Evolutionary conservation across 2,329 filamentous ascomycete genomes (phyloP).

Genomic region (Penicillium fuscoglaucum): DNA sequence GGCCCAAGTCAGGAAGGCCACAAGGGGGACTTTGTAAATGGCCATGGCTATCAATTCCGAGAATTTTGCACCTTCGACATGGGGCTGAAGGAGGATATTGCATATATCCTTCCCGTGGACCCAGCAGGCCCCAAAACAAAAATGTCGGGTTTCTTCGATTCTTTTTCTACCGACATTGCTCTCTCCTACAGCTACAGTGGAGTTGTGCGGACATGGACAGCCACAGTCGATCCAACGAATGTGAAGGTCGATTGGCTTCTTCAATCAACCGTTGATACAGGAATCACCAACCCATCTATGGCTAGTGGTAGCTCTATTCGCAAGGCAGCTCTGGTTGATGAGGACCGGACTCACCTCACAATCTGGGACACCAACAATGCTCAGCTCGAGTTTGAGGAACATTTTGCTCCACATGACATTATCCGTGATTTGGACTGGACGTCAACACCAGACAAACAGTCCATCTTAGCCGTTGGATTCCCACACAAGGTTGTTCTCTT

Average conservation of each 20-base stretch:
- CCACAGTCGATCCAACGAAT: slow-evolving; percentile 64
- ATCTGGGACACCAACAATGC: slow-evolving; percentile 88
- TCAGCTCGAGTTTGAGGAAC: slow-evolving; percentile 76
- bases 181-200: slow-evolving; percentile 79
- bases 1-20: slow-evolving; percentile 51
- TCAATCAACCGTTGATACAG: slow-evolving; percentile 79
- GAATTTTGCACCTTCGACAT: slow-evolving; percentile 74
- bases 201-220: slow-evolving; percentile 80
- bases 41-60: slow-evolving; percentile 51
- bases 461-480: slow-evolving; percentile 88
- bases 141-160: slow-evolving; percentile 76
- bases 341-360: slow-evolving; percentile 69
- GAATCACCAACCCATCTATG: slow-evolving; percentile 69
- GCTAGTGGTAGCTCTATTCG: slow-evolving; percentile 84
- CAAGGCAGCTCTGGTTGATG: slow-evolving; percentile 80
- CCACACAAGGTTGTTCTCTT: slow-evolving; percentile 80
- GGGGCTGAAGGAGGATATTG: slow-evolving; percentile 53
- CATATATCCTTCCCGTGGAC: slow-evolving; percentile 75
- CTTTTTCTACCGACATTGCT: slow-evolving; percentile 81
- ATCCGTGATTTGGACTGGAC: slow-evolving; percentile 93
- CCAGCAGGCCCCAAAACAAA: slow-evolving; percentile 73
- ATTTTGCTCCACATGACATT: slow-evolving; percentile 69
- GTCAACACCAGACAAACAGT: slow-evolving; percentile 83
- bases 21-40: slow-evolving; percentile 28
- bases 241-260: slow-evolving; percentile 74